Evolutionary conservation across 2,329 filamentous ascomycete species (phyloP), one percentile per base, ranked within the genome.

Genomic region (Geosmithia morbida): DNA sequence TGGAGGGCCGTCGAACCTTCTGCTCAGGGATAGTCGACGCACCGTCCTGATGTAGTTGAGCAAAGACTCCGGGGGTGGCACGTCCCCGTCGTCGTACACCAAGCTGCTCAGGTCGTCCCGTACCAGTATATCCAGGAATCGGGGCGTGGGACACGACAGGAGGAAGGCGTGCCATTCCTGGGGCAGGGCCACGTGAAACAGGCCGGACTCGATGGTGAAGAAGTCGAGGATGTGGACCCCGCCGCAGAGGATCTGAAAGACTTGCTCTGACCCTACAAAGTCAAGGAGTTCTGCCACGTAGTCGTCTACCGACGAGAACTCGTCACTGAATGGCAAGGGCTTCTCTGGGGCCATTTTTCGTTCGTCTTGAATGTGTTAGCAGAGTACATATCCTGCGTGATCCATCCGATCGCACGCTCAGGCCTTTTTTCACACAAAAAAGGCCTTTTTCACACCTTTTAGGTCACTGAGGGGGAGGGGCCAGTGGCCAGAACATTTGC

Each of bases 171-270:
- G 79, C 92, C 92, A 98, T 62, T 88, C 81, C 50, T 74, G 61
- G 0, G 88, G 86, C 1, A 98, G 64, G 1, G 90, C 75, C 1
- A 75, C 72, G 46, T 83, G 77, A 61, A 95, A 98, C 0, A 96
- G 73, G 52, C 87, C 84, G 5, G 87, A 86, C 44, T 87, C 78
- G 41, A 79, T 78, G 2, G 88, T 96, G 66, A 96, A 87, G 65
- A 98, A 97, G 62, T 98, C 92, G 48, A 97, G 74, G 52, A 98
- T 89, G 60, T 98, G 92, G 1, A 97, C 86, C n/a, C 90, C 89
- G 47, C 92, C 92, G 59, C 88, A 95, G n/a, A 98, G 73, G 22
- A 86, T 87, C 53, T 87, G 84, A 55, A 96, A 88, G 1, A 87
- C 71, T 47, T 82, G 76, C 43, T 84, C 85, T 2, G 79, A 80